These are phyloP conservation scores for Peniophora sp. DNA, from an alignment of 1,284 basidiomycete genomes.

Conservation along the genomic window DNA sequence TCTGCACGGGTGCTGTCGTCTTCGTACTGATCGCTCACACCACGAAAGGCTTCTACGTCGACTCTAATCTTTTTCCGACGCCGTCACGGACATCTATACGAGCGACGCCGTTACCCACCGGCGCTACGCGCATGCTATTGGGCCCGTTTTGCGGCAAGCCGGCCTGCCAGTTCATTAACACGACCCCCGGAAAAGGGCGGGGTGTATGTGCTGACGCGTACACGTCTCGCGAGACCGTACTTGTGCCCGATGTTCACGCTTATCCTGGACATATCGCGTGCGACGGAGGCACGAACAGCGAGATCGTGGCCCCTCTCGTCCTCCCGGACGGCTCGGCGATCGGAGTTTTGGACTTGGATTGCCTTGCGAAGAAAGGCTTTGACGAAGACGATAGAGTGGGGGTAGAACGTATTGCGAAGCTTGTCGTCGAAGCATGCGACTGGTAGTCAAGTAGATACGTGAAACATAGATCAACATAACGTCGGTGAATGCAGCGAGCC, in stretches of 20 bases:
- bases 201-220: conserved; percentile 84
- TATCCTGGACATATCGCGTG: conserved; percentile 91
- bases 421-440: conserved; percentile 51
- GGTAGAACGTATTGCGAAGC: conserved; percentile 58
- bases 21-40: conserved; percentile 8
- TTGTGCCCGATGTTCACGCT: conserved; percentile 67
- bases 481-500: too few species aligned
- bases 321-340: conserved; percentile 25
- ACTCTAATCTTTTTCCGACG: conserved; percentile 52
- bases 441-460: conserved; percentile 31
- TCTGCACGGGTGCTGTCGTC: conserved; percentile 2
- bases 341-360: conserved; percentile 84
- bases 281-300: conserved; percentile 79
- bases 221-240: conserved; percentile 40
- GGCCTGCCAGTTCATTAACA: conserved; percentile 76
- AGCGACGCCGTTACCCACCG: conserved; percentile 2
- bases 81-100: conserved; percentile 23
- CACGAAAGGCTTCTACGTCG: conserved; percentile 73
- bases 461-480: too few species aligned
- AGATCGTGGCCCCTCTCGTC: conserved; percentile 76
- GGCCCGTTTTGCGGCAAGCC: conserved; percentile 87
- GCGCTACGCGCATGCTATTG: conserved; percentile 41
- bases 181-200: conserved; percentile 43
- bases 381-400: conserved; percentile 67
- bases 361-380: conserved; percentile 65